Percentiles rank a stretch among this genome's conserved stretches.
These are phyloP conservation scores for Microbotryum violaceum DNA, from an alignment of 1,284 basidiomycete genomes.

Conservation along the genomic window DNA sequence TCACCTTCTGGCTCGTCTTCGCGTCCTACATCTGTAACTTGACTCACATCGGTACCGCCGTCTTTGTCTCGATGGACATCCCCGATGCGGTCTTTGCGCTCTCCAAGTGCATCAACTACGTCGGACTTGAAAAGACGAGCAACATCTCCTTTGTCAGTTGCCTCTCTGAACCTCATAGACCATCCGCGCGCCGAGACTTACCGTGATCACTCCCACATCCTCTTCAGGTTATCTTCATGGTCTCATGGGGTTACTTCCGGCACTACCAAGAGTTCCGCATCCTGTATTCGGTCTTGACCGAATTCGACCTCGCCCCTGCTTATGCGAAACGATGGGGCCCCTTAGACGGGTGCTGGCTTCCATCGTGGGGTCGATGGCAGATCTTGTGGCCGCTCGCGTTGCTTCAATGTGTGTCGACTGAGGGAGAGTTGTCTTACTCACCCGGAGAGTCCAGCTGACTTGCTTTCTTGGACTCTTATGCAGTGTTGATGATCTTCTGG, in stretches of 20 bases:
- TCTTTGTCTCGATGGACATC: slow-evolving; percentile 93
- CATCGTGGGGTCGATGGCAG: slow-evolving; percentile 60
- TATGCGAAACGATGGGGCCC: slow-evolving; percentile 6
- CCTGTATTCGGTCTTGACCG: slow-evolving; percentile 73
- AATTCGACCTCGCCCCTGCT: slow-evolving; percentile 65
- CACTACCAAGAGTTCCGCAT: too few species aligned
- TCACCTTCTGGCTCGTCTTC: slow-evolving; percentile 91
- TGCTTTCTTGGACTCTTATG: too few species aligned
- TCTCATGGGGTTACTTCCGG: too few species aligned
- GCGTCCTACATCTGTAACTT: slow-evolving; percentile 61
- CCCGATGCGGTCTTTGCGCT: slow-evolving; percentile 81
- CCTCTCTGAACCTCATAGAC: too few species aligned
- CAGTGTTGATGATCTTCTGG: slow-evolving; percentile 64
- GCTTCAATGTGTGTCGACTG: slow-evolving; percentile 49
- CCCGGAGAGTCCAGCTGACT: too few species aligned
- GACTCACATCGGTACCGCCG: slow-evolving; percentile 80
- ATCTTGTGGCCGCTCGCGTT: slow-evolving; percentile 66
- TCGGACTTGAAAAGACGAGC: too few species aligned
- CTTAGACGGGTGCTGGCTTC: slow-evolving; percentile 45
- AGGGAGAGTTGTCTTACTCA: too few species aligned
- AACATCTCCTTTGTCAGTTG: too few species aligned
- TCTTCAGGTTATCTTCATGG: too few species aligned
- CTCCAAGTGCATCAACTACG: slow-evolving; percentile 76
- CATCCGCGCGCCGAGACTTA: too few species aligned
- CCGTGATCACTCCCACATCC: too few species aligned